Conservation (phyloP, 495 filamentous ascomycete species). For the Sabuloglossum arenarium region DNA sequence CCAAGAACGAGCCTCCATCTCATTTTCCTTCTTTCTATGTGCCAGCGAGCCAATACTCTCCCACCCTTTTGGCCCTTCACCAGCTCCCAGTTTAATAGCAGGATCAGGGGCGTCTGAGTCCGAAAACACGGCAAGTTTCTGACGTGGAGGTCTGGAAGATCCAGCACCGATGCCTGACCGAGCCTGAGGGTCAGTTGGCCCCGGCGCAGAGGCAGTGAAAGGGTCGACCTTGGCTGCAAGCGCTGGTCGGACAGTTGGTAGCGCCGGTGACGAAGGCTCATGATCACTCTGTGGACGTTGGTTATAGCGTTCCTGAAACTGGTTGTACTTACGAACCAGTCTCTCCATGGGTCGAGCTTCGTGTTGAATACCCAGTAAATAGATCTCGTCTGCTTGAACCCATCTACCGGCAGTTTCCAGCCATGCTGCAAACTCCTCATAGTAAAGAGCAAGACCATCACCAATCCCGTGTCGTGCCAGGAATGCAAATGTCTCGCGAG, state of each 20-base stretch:
- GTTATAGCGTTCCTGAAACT: slow-evolving; percentile 66
- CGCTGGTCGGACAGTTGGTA: slow-evolving; percentile 66
- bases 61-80: slow-evolving; percentile 52
- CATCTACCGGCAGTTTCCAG: slow-evolving; percentile 69
- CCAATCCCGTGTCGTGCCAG: slow-evolving; percentile 75
- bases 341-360: slow-evolving; percentile 71
- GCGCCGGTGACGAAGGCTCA: slow-evolving; percentile 64
- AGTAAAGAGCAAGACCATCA: slow-evolving; percentile 77
- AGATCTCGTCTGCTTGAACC: slow-evolving; percentile 87
- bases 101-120: slow-evolving; percentile 34
- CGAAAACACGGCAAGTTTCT: slow-evolving; percentile 87
- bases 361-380: slow-evolving; percentile 64
- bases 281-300: slow-evolving; percentile 31
- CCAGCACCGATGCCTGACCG: slow-evolving; percentile 18
- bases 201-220: slow-evolving; percentile 30
- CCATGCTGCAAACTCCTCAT: slow-evolving; percentile 92
- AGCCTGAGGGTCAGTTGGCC: slow-evolving; percentile 44
- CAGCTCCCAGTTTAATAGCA: slow-evolving; percentile 16
- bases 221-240: slow-evolving; percentile 73
- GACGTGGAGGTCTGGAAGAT: slow-evolving; percentile 37
- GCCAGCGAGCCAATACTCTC: slow-evolving; percentile 69
- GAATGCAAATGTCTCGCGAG: slow-evolving; percentile 81
- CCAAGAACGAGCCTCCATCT: slow-evolving; percentile 73
- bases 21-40: slow-evolving; percentile 88
- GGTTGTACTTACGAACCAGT: slow-evolving; percentile 66